These are phyloP conservation scores for Ensete ventricosum DNA, from an alignment of 176 grass and related monocot genomes.

Conservation along the genomic window DNA sequence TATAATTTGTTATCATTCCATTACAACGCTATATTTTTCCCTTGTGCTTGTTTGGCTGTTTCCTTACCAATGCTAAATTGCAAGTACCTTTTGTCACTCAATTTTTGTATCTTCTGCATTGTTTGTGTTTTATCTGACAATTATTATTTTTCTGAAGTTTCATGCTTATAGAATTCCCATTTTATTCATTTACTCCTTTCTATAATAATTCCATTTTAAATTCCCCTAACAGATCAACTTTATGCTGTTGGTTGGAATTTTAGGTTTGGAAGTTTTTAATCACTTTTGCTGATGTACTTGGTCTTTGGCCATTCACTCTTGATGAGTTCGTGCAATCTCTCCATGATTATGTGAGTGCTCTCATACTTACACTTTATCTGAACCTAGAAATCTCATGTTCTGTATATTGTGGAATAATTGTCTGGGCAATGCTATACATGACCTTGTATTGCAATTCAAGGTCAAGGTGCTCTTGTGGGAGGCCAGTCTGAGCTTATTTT, in stretches of 20 bases:
- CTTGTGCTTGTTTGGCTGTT: too few relatives aligned
- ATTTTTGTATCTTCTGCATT: neutral
- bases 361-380: neutral
- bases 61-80: neutral
- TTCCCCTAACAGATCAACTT: neutral
- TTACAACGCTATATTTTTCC: neutral
- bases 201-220: neutral
- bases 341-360: slow-evolving; percentile 92
- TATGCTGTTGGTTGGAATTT: slow-evolving; percentile 15
- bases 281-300: slow-evolving; percentile 83
- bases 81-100: neutral
- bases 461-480: neutral
- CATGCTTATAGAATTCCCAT: neutral
- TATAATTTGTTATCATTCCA: slow-evolving; percentile 2
- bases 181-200: neutral
- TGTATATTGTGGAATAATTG: neutral
- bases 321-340: slow-evolving; percentile 96
- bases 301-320: slow-evolving; percentile 81
- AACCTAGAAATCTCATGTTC: neutral
- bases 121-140: neutral
- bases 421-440: neutral
- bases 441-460: neutral
- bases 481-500: neutral
- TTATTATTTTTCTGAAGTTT: slow-evolving; percentile 2
- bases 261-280: slow-evolving; percentile 98